Evolutionary conservation across 2,329 filamentous ascomycete genomes (phyloP), one percentile per base, ranked within the genome.

Genomic region (Seiridium unicorne): DNA sequence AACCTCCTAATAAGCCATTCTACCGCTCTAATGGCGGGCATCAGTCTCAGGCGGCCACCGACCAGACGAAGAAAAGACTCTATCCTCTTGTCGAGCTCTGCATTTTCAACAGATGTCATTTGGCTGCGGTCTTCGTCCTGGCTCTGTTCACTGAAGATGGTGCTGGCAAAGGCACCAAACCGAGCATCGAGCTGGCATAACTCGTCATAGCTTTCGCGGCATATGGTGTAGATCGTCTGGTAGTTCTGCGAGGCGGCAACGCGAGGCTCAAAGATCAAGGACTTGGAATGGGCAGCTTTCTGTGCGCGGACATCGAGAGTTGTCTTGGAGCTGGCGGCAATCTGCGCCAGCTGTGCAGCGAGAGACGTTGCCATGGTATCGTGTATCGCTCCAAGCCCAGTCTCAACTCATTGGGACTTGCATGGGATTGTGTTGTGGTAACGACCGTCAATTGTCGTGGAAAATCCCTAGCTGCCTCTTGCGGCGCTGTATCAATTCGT

Each of bases 1-100:
- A 98, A 99, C 69, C 94, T 84, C 70, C 95, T 84, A 58, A 99
- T 85, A 51, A 99, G 83, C 95, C 95, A 99, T 79, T 99, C 96
- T 44, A 98, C 82, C 13, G 93, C 88, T 76, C 96, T 96, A 58
- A 97, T 86, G 1, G 92, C 92, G 46, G 95, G 94, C 78, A 89
- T 93, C 38, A 99, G 81, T 64, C 94, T 82, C 65, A 99, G 73
- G 46, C 90, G 85, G 34, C 88, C 87, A 31, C 91, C 90, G 9
- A 90, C 87, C 11, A 98, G 81, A 38, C 88, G 89, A 65, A 99
- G 79, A 72, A 98, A 99, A 11, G 86, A 84, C 68, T 96, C 90
- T 59, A 98, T 77, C 60, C 89, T 89, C 55, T 79, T 81, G 74
- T 97, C 87, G 59, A 99, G 80, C 70, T 93, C 89, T 65, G 86